phyloP scores from a whole-genome alignment of 2,329 filamentous ascomycete species.

The Capronia epimyces region DNA sequence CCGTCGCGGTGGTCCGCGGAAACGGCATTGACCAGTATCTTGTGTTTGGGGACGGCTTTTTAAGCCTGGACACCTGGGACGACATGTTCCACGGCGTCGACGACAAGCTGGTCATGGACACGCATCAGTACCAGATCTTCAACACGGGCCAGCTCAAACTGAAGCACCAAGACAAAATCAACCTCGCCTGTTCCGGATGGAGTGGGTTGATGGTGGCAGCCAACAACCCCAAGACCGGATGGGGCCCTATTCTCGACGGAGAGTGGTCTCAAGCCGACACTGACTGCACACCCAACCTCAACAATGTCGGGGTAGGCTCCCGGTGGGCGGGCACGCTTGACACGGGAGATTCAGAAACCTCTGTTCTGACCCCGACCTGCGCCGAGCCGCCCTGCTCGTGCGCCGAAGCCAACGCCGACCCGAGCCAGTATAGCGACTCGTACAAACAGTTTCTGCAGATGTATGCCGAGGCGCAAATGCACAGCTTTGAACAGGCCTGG shows the following conservation, averaged over 20 bases:
- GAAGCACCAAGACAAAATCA: conserved; percentile 74
- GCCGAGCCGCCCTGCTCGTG: conserved; percentile 69
- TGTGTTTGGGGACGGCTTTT: conserved; percentile 91
- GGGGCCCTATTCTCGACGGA: conserved; percentile 88
- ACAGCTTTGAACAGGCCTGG: conserved; percentile 84
- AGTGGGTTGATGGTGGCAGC: conserved; percentile 67
- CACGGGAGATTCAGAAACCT: conserved; percentile 56
- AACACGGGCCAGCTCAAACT: conserved; percentile 79
- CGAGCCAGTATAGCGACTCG: conserved; percentile 57
- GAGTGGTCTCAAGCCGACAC: conserved; percentile 98
- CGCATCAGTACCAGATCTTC: conserved; percentile 98
- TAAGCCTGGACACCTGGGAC: conserved; percentile 87
- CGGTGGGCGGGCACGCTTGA: conserved; percentile 83
- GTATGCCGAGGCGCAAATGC: conserved; percentile 96
- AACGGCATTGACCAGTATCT: conserved; percentile 70
- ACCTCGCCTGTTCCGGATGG: conserved; percentile 85
- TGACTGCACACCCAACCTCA: conserved; percentile 80
- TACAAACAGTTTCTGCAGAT: conserved; percentile 84
- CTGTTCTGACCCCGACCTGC: conserved; percentile 67
- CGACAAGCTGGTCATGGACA: conserved; percentile 74
- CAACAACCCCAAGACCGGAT: conserved; percentile 59
- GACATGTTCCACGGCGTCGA: conserved; percentile 67
- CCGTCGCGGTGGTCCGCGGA: conserved; percentile 64
- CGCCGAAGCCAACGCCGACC: conserved; percentile 66
- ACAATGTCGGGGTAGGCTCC: conserved; percentile 80